Percentiles rank a stretch among this genome's conserved stretches.
Evolutionary conservation across 176 grass and related monocot species (phyloP).

Genomic region (Carex littledalei): DNA sequence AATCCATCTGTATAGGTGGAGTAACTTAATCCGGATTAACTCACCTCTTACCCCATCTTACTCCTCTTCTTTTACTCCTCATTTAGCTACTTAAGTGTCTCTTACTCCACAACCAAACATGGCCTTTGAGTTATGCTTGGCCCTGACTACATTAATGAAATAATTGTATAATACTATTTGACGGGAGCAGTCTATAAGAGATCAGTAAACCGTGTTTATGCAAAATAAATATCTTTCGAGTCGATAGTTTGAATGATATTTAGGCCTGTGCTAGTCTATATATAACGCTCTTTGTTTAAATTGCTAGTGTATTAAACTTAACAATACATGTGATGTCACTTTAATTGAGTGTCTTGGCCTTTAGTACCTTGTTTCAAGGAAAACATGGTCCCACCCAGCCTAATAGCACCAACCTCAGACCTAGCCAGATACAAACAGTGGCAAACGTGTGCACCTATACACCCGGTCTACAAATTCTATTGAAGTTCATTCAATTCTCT

Average conservation of each 20-base stretch:
- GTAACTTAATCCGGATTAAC: no score
- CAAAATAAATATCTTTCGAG: neutral
- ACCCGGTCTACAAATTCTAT: neutral
- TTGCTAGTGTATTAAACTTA: neutral
- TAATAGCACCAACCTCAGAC: neutral
- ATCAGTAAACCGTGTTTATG: neutral
- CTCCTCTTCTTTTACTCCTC: no score
- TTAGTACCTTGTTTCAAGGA: neutral
- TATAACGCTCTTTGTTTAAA: neutral
- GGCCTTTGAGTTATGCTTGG: no score
- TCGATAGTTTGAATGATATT: neutral
- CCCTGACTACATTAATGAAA: neutral
- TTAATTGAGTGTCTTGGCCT: conserved; percentile 4
- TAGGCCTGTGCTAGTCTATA: conserved; percentile 3
- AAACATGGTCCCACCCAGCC: conserved; percentile 1
- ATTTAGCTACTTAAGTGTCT: no score
- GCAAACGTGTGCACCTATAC: neutral
- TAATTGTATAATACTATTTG: neutral
- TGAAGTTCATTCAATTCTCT: neutral
- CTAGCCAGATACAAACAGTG: neutral
- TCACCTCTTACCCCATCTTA: no score
- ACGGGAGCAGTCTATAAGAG: neutral
- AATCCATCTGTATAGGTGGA: no score
- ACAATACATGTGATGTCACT: neutral
- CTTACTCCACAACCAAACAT: no score